Evolutionary conservation across 2,329 filamentous ascomycete species (phyloP).

Genomic region (Venturia nashicola): DNA sequence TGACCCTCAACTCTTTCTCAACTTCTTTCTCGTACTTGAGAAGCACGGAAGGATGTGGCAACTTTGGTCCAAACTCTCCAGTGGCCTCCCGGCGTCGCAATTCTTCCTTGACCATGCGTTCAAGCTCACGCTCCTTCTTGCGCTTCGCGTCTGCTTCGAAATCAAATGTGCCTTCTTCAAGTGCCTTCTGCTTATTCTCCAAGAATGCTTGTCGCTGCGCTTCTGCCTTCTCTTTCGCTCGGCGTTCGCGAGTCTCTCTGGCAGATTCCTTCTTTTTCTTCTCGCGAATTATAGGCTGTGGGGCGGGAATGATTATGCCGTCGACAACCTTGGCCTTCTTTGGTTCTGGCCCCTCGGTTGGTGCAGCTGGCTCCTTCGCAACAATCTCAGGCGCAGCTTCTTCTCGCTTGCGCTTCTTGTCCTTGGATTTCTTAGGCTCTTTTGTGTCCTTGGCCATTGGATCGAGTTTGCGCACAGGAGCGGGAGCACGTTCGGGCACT

Average conservation of each 20-base stretch:
- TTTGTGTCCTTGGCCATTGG: not conserved
- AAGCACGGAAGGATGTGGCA: slow-evolving; percentile 1
- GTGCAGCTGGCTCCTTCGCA: not conserved
- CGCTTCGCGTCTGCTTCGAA: slow-evolving; percentile 3
- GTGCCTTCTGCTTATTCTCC: not conserved
- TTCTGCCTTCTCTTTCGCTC: not conserved
- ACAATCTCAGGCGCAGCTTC: not conserved
- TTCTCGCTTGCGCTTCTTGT: slow-evolving; percentile 10
- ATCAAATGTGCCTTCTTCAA: slow-evolving; percentile 4
- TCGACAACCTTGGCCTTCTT: slow-evolving; percentile 6
- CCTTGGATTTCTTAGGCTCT: not conserved
- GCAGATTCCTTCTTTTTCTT: slow-evolving; percentile 5
- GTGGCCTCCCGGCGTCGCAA: not conserved
- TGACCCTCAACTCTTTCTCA: not conserved
- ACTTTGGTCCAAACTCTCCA: slow-evolving; percentile 4
- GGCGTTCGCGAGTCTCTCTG: not conserved
- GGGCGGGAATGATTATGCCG: not conserved
- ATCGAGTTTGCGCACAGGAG: not conserved
- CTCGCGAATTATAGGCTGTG: not conserved
- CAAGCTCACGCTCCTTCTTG: not conserved
- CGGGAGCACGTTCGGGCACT: not conserved
- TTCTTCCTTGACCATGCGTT: slow-evolving; percentile 3
- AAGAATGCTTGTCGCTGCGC: not conserved
- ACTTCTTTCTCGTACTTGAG: slow-evolving; percentile 4
- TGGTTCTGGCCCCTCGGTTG: not conserved